Base-by-base conservation (phyloP, 305 asterid species). In the Caryopteris hybrid region DNA sequence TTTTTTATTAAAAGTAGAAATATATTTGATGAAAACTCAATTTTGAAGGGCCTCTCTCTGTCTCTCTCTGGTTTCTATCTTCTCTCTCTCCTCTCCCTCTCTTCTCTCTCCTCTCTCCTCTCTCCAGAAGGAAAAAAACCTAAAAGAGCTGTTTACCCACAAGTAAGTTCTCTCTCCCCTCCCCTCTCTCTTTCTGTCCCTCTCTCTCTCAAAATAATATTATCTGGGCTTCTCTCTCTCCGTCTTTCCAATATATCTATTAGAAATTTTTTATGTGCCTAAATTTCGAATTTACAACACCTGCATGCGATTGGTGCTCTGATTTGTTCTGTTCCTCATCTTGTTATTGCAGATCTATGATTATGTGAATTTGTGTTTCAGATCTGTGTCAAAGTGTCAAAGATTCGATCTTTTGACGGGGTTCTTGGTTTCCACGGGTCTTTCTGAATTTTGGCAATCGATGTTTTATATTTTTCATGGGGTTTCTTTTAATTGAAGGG, bases 131-230 rank as follows among this genome's bases (percentile, higher is more conserved):
- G 76, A 72, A 84, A 83, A 83, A 84, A 84, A 81, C 88, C 91
- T 85, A 81, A 87, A 89, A 78, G 88, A 83, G 83, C 86, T 73
- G 90, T 85, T 84, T 85, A 82, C 93, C 95, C 84, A 85, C 87
- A 82, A 85, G 96, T 89, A 79, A 87, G 96, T 79, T 77, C 77
- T 84, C 85, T 70, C 79, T 74, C 77, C 55, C 70, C 51, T 60
- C 53, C 59, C 43, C 77, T 68, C 74, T 68, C 74, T 61, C 68
- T 72, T 48, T 64, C 61, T 71, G 81, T 77, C 71, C 69, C 60
- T 72, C 79, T 57, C 66, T 70, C 77, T 73, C 66, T 68, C 72
- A 64, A 78, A 72, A 57, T 42, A 33, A 52, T 73, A 69, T 41
- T 61, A 62, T 68, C 64, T 74, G 79, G 72, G 78, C 84, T 56